Base-by-base conservation (phyloP, 1,139 yeast species). In the Kodamaea ohmeri region DNA sequence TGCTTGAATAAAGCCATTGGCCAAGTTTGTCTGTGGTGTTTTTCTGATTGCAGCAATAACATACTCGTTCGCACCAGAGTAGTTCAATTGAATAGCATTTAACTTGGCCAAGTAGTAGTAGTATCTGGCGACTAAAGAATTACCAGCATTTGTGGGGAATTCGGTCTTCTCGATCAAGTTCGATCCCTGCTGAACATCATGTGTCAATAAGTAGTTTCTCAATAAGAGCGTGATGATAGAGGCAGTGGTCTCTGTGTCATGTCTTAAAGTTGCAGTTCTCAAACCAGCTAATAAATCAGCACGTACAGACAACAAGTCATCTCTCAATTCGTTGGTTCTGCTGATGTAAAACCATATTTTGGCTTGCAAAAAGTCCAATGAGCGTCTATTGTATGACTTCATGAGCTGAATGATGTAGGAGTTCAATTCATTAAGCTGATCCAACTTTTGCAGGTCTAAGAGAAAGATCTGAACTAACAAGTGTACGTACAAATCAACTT, bases 41-140 rank as follows among this genome's bases (percentile, higher is more conserved):
- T 94, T 94, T 67, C 98, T 82, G 38, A 90, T 84, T 6, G 98
- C 96, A 14, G 95, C 88, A 41, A 88, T 84, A 39, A 87, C 88
- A 55, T 81, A 87, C 53, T 90, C 96, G 56, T 84, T 83, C 2
- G 98, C 97, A 16, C 86, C 71, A 1, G 96, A 81, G 63, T 94
- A 94, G 61, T 94, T 94, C 52, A 94, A 77, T 65, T 92, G 97
- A 48, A 92, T 83, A 3, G 97, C 92, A 55, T 82, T 83, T 55
- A 94, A 87, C 51, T 85, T 81, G 12, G 97, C 94, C 58, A 89
- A 69, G 57, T 92, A 94, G 65, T 84, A 92, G 62, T 80, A 83
- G 61, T 89, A 90, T 63, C 99, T 80, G 4, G 97, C 96, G 35
- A 83, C 88, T 52, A 90, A 76, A 1, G 97, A 86, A 51, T 88